Percentiles rank a stretch among this genome's conserved stretches.
phyloP scores from a whole-genome alignment of 768 basidiomycete genomes.

The Amanita exitialis region DNA sequence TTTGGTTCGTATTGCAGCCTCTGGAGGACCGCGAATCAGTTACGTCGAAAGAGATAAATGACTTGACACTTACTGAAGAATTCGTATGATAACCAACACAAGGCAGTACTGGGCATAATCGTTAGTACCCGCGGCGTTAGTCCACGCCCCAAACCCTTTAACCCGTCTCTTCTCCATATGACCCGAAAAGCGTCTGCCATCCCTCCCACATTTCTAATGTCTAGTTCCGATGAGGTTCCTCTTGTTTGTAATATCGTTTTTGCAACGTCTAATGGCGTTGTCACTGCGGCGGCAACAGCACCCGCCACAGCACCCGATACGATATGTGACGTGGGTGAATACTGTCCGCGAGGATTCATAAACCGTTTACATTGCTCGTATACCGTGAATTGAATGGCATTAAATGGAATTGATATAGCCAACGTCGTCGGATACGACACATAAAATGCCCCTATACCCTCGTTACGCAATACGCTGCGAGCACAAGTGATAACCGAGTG shows the following conservation, averaged over 20 bases:
- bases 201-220: conserved; percentile 76
- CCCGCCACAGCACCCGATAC: conserved; percentile 88
- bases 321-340: conserved; percentile 92
- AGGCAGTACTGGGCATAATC: conserved; percentile 92
- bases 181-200: conserved; percentile 85
- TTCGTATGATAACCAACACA: conserved; percentile 97
- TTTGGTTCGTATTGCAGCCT: conserved; percentile 54
- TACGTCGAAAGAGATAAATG: neutral
- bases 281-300: conserved; percentile 89
- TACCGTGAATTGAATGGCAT: conserved; percentile 94
- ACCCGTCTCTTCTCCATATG: conserved; percentile 79
- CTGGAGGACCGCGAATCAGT: conserved; percentile 19
- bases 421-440: conserved; percentile 98
- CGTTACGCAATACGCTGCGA: conserved; percentile 69
- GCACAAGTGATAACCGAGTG: conserved; percentile 84
- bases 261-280: conserved; percentile 94
- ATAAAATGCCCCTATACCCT: conserved; percentile 90
- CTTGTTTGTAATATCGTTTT: conserved; percentile 96
- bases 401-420: conserved; percentile 95
- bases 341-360: conserved; percentile 77
- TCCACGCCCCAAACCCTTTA: conserved; percentile 80
- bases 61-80: conserved; percentile 78
- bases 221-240: conserved; percentile 75
- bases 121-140: conserved; percentile 88
- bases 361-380: conserved; percentile 88